Conservation (phyloP, 208 protist species). For the Acanthamoeba triangularis region DNA sequence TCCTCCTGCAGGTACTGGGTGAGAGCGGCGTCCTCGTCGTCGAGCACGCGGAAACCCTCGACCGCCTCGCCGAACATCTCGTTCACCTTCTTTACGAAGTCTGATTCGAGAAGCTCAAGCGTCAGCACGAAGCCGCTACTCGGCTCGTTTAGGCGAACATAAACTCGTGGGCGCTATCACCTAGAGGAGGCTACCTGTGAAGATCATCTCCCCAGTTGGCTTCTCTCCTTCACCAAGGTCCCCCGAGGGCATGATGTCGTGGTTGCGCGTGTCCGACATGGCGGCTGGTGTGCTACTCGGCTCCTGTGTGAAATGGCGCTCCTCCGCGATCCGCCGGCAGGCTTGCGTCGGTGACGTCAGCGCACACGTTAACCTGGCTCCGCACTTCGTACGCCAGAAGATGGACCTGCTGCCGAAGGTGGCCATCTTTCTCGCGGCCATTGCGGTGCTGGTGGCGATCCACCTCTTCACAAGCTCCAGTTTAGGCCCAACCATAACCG, state of each 20-base stretch:
- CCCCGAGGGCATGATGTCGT: not conserved
- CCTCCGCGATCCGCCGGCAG: not conserved
- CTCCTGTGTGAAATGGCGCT: too few relatives aligned
- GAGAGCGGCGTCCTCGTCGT: constrained; percentile 15
- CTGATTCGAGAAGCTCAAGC: not conserved
- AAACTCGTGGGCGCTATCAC: too few relatives aligned
- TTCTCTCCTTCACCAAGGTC: constrained; percentile 19
- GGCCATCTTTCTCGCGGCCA: not conserved
- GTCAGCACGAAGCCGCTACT: not conserved
- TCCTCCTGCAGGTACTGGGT: constrained; percentile 46
- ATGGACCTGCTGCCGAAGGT: not conserved
- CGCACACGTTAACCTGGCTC: not conserved
- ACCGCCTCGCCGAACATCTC: constrained; percentile 49
- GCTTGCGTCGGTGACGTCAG: not conserved
- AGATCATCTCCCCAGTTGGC: not conserved
- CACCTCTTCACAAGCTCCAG: too few relatives aligned
- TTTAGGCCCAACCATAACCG: too few relatives aligned
- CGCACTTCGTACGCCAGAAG: too few relatives aligned
- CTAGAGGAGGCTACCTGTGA: not conserved
- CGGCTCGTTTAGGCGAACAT: too few relatives aligned
- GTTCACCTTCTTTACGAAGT: constrained; percentile 60
- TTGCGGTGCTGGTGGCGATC: not conserved
- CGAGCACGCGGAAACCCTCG: constrained; percentile 6
- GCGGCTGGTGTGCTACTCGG: not conserved
- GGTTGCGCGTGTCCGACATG: not conserved